A percentile compares a stretch with the other conserved stretches of the same genome.
phyloP scores from a whole-genome alignment of 306 rosid genomes.

The Prunus mume region DNA sequence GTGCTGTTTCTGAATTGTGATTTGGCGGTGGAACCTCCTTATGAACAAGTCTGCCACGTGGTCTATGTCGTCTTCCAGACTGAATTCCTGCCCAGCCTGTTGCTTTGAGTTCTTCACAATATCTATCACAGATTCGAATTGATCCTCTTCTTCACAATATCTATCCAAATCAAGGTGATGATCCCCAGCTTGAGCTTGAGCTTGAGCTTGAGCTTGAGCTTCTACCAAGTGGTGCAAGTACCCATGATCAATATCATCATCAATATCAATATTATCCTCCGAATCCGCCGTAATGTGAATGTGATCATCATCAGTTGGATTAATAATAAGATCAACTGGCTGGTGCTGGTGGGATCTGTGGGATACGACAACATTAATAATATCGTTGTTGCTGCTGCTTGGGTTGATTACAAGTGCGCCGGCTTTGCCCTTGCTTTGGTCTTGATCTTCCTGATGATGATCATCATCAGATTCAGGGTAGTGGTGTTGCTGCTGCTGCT shows the following conservation, averaged over 20 bases:
- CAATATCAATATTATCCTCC: neutral
- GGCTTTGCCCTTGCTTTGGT: constrained; percentile 4
- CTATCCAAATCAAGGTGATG: too few species aligned
- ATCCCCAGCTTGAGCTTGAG: neutral
- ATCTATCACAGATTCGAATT: constrained; percentile 23
- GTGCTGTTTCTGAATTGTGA: constrained; percentile 20
- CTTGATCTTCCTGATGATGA: neutral
- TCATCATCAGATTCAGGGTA: neutral
- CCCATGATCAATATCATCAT: neutral
- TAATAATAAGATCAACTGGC: neutral
- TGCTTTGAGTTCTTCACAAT: constrained; percentile 29
- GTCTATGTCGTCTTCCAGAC: constrained; percentile 33
- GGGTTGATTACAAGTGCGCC: neutral
- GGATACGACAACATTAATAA: neutral
- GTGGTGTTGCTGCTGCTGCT: constrained; percentile 3
- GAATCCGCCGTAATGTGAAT: neutral
- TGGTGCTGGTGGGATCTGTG: neutral
- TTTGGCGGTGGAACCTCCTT: constrained; percentile 23
- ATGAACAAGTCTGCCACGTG: constrained; percentile 34
- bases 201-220: too few species aligned
- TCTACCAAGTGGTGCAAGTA: neutral
- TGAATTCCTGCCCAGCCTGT: constrained; percentile 33
- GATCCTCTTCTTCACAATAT: constrained; percentile 7
- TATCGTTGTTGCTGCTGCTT: neutral
- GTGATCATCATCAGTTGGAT: neutral